Base-by-base conservation (phyloP, 352 stramenopile genomes). In the Phytophthora constricta region DNA sequence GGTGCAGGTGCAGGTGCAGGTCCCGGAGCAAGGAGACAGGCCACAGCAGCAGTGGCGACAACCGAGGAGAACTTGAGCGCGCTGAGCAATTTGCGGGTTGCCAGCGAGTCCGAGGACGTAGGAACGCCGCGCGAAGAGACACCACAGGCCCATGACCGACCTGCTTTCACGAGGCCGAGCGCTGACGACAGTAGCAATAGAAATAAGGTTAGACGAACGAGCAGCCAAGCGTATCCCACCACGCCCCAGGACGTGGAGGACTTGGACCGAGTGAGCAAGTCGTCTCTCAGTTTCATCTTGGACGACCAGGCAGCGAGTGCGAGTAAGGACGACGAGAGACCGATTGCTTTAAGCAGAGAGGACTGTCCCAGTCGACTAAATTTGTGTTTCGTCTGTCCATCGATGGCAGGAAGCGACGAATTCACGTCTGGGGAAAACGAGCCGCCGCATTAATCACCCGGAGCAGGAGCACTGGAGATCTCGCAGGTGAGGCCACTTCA, bases 261-360 rank as follows among this genome's bases (percentile, higher is more conserved):
- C 20, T 65, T 67, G 34, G 43, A 54, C 19, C 41, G 28, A 4
- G 67, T 74, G 41, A 84, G 70, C 63, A 92, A 92, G 68, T 87
- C 80, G 4, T 90, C 84, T 60, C 70, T 92, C 27, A 87, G 75
- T 62, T 92, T 92, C 59, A 92, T 92, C 60, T 72, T 92, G 16
- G 84, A 86, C 56, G 76, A 89, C 55, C n/a, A 68, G 39, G 65
- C 64, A 52, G 70, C 62, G 34, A 47, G 41, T 47, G 20, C 17
- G 25, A 49, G n/a, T n/a, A 42, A 42, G 34, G 9, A 16, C 9
- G 4, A 42, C 10, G 34, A 16, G 14, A 42, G 34, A 42, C n/a
- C 34, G n/a, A 10, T 47, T 37, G 14, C 47, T n/a, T 10, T 51
- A 25, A 33, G 11, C 45, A 10, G 45, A 28, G 20, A 51, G 22